Base-by-base conservation (phyloP, 306 rosid species). In the Ochetophila trinervis region DNA sequence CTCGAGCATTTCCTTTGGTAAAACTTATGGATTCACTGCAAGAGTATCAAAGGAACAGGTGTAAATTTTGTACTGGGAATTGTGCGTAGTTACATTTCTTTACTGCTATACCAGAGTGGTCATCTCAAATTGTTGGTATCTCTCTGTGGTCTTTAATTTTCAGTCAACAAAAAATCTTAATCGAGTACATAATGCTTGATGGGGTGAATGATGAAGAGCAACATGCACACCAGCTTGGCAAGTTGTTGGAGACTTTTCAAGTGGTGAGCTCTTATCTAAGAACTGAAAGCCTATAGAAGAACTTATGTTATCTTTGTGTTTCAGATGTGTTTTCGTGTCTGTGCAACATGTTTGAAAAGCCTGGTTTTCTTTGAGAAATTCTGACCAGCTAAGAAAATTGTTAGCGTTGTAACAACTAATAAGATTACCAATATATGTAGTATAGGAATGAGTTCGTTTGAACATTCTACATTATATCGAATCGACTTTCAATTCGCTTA, bases 181-280 rank as follows among this genome's bases (percentile, higher is more conserved):
- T 93, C 0, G 98, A 93, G 82, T 93, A 93, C 86, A 93, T 90
- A 74, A 93, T 93, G 98, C 97, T 93, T 60, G 96, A 89, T 68
- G 96, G 84, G 77, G 90, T 89, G 76, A 93, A 93, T 64, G 98
- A 93, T 76, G 97, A 81, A 68, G 98, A 87, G 81, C 80, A 86
- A 52, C 94, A 89, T 45, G 97, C 94, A 69, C 97, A 89, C 83
- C 97, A 62, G 78, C 87, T 93, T 52, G 96, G 90, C 49, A 86
- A 90, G 60, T 84, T 90, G 85, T 63, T 89, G 21, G 90, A 86
- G 66, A 87, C 89, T 44, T 83, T 93, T 78, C 74, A 87, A 87
- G 98, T 86, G 94, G 98, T 93, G 80, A 78, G 76, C 70, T 66
- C 82, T 56, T 50, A 18, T 63, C 30, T 44, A 60, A 62, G 55